Evolutionary conservation across 345 rosid species (phyloP).

Genomic region (Hirschfeldia incana): DNA sequence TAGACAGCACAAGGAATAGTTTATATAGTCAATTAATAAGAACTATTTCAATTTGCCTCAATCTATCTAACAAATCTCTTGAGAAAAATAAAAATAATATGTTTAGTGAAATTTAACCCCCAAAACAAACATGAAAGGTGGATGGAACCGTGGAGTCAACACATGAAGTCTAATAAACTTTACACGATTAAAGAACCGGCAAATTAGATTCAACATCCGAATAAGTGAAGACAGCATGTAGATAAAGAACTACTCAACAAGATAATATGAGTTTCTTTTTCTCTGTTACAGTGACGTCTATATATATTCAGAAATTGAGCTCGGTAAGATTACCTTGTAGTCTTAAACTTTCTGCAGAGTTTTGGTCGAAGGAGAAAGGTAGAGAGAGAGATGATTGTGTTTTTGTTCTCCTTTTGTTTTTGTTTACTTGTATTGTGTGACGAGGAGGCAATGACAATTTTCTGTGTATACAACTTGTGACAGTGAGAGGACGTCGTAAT

Average conservation of each 20-base stretch:
- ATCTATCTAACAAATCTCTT: background rate
- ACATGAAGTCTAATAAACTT: background rate
- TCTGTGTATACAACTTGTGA: background rate
- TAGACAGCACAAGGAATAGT: background rate
- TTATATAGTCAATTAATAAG: background rate
- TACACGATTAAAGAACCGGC: background rate
- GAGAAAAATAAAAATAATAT: background rate
- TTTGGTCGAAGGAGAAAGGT: background rate
- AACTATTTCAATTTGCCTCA: background rate
- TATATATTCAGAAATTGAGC: background rate
- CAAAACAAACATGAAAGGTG: background rate
- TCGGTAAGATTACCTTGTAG: background rate
- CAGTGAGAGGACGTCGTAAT: background rate
- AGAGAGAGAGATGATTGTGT: background rate
- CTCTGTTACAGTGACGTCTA: background rate
- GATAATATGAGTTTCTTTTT: background rate
- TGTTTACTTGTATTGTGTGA: background rate
- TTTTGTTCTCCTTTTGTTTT: background rate
- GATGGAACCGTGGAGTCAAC: background rate
- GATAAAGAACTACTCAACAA: background rate
- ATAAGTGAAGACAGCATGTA: background rate
- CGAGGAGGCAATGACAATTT: background rate
- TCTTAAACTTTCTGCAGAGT: background rate
- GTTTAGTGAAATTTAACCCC: background rate
- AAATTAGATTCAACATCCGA: background rate